Base-by-base conservation (phyloP, 805 yeast genomes). In the Pichia phayaonensis region DNA sequence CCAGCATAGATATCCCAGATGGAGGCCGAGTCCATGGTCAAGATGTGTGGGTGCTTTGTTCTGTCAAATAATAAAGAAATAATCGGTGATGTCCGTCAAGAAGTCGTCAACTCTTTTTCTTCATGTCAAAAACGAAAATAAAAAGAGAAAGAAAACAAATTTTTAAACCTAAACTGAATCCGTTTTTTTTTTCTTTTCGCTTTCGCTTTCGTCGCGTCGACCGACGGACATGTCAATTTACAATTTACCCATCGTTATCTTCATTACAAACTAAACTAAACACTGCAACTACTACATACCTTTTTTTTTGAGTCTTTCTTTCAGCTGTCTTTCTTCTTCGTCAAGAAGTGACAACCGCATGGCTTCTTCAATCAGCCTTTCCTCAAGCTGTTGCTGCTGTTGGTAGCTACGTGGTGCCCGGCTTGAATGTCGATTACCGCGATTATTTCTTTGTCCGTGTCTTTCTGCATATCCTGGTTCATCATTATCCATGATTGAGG, bases 321-420 rank as follows among this genome's bases (percentile, higher is more conserved):
- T 65, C 51, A 68, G 49, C 45, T 68, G 69, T 47, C 84, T 66
- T 41, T 80, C 81, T 56, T 81, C 82, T 59, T 83, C 86, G 52
- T 87, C 95, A 42, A 84, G 65, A 40, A 89, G 64, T 44, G 90
- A 83, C 45, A 88, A 70, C 55, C 87, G 71, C 66, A 90, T 74
- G 0, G 96, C 97, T 61, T 87, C 90, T 59, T 85, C 85, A 45
- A 90, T 73, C 96, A 89, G 86, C 57, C 83, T 72, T 50, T 86
- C 86, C 64, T 90, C 88, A 43, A 81, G 55, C 29, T 77, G 81
- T 26, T 51, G 41, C 40, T 60, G 61, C n/a, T 62, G 64, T 60
- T 59, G 46, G 58, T 54, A 39, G 38, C 26, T 49, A 22, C 42
- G 22, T 4, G 11, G 15, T n/a, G 2, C 15, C n/a, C 26, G 29